These are phyloP conservation scores for Paraphaeosphaeria minitans DNA, from an alignment of 2,329 filamentous ascomycete genomes.

Conservation along the genomic window DNA sequence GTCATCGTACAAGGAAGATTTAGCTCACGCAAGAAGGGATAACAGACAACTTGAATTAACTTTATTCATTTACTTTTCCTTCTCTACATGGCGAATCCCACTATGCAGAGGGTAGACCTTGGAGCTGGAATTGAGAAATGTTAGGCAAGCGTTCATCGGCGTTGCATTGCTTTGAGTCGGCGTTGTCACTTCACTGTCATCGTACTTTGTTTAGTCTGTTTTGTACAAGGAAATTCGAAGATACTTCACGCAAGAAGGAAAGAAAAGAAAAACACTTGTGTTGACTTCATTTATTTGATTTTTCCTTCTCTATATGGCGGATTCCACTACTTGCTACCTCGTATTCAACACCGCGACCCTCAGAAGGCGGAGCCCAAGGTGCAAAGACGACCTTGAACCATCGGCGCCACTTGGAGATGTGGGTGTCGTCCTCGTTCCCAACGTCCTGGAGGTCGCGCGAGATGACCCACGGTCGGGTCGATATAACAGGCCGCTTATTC, in stretches of 20 bases:
- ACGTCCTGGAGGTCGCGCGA: slow-evolving; percentile 46
- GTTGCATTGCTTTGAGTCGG: background rate
- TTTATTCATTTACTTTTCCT: slow-evolving; percentile 10
- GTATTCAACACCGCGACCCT: slow-evolving; percentile 67
- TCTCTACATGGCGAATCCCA: slow-evolving; percentile 32
- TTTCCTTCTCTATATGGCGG: slow-evolving; percentile 25
- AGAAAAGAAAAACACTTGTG: background rate
- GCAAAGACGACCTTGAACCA: slow-evolving; percentile 92
- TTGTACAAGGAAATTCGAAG: background rate
- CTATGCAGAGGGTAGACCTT: too few relatives aligned
- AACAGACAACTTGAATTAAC: background rate
- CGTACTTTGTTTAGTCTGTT: background rate
- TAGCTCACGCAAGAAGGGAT: background rate
- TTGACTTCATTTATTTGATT: background rate
- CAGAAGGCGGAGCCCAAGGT: slow-evolving; percentile 67
- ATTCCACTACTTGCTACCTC: slow-evolving; percentile 60
- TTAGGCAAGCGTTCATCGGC: too few relatives aligned
- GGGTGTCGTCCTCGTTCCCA: slow-evolving; percentile 47
- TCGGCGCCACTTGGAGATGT: slow-evolving; percentile 68
- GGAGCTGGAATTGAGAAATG: too few relatives aligned
- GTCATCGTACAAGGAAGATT: background rate
- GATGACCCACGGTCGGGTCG: slow-evolving; percentile 26
- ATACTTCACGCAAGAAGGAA: background rate
- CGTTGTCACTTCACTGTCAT: background rate
- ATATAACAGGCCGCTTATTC: slow-evolving; percentile 68